Conservation (phyloP, 164 flowering plant genomes). For the Cinnamomum micranthum region DNA sequence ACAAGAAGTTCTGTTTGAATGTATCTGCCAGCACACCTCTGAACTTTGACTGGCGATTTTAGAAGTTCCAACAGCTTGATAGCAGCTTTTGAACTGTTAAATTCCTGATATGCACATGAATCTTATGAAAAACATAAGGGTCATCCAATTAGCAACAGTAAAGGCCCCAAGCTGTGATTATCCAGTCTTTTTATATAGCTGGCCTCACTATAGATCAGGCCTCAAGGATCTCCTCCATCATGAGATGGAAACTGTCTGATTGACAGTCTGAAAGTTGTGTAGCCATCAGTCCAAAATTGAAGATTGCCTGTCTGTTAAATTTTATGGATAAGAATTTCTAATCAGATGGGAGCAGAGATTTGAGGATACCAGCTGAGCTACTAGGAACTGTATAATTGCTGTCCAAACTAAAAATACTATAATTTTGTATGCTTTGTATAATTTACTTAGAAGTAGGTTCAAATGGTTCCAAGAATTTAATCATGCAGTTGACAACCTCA, state of each 20-base stretch:
- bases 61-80: constrained; percentile 63
- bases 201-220: not conserved
- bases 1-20: constrained; percentile 66
- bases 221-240: not conserved
- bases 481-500: not conserved
- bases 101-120: constrained; percentile 37
- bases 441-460: not conserved
- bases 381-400: not conserved
- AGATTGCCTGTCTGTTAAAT: not conserved
- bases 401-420: not conserved
- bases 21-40: constrained; percentile 77
- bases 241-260: not conserved
- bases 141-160: not conserved
- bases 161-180: not conserved
- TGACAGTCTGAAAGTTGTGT: not conserved
- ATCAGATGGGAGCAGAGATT: not conserved
- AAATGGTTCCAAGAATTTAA: not conserved
- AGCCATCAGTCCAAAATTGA: not conserved
- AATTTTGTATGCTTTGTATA: not conserved
- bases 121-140: not conserved
- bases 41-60: constrained; percentile 67
- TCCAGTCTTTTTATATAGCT: not conserved
- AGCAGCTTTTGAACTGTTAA: constrained; percentile 75
- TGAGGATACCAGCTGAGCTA: not conserved
- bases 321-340: not conserved